Evolutionary conservation across 2,329 filamentous ascomycete species (phyloP), one percentile per base, ranked within the genome.

Genomic region (Hypocreales sp.): DNA sequence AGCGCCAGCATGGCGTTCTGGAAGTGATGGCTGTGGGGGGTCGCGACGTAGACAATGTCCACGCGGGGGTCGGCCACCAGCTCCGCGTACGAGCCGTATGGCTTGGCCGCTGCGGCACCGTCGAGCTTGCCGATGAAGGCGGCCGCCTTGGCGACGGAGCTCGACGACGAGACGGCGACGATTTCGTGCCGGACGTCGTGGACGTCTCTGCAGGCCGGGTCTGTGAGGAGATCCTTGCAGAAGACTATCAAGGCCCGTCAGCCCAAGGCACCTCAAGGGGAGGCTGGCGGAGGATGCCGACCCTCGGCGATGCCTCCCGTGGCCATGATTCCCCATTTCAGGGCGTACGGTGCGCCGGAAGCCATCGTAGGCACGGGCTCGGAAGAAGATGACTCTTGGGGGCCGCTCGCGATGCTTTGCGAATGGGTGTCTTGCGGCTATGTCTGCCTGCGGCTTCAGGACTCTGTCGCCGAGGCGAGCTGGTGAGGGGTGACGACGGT

Each of bases 1-100:
- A 93, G 63, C 23, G 75, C 79, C n/a, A 92, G 67, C 70, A 84
- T 81, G 36, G 72, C 69, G 55, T 93, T 87, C 51, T 92, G 82
- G 59, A 86, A 92, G 59, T 93, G 84, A 51, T 92, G 84, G 41
- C 79, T 86, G 58, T 92, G 84, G 11, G 84, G 84, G 4, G 84
- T 92, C 15, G 82, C 83, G 30, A 93, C 71, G 52, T 92, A 93
- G 55, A 93, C 56, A 40, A 92, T 80, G 50, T 92, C 80, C 38
- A 92, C 68, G 41, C 81, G 67, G 6, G 76, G 59, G 47, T 92
- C 81, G 27, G 68, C 66, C 15, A 87, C 82, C 16, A 93, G 67
- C 47, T 84, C 79, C 35, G 74, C 65, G 53, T 93, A 93, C 8
- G 76, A 81, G 32, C 78, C 80, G 47, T 92, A 92, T 8, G 76